Base-by-base conservation (phyloP, 2,329 filamentous ascomycete genomes). In the Diatrype stigma region DNA sequence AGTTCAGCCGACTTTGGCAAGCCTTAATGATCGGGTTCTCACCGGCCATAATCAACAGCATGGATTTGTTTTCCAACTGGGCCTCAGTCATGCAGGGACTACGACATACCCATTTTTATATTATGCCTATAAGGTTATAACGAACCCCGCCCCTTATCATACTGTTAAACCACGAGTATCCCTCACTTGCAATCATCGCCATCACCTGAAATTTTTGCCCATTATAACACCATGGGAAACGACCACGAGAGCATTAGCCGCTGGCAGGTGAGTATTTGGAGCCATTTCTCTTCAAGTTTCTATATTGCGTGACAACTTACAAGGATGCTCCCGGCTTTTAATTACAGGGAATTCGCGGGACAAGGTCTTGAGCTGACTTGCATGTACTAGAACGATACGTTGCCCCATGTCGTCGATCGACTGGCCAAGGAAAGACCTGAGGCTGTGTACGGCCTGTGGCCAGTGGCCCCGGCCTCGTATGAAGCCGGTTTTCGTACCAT, bases 351-450 rank as follows among this genome's bases (percentile, higher is more conserved):
- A 22, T 21, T 10, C 38, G 38, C 26, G 6, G 10, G 6, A 30
- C 5, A 30, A 5, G 10, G 10, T 5, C 10, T 30, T 10, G 16
- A 16, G 6, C 34, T 37, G 16, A 17, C 12, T 37, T 7, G 6
- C 34, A 16, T 37, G n/a, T 53, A 53, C 47, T 23, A 58, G 52
- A 30, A 53, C 51, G 56, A 61, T 26, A 56, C 71, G 10, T 44
- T 70, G 19, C 68, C 69, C 2, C 55, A 67, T 28, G 58, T 70
- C 1, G 59, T 72, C 0, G 70, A 71, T 47, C 59, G 66, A 19
- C 57, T 67, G 19, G 68, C 69, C 6, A 45, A 49, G 6, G 50
- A 63, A 2, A 59, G 53, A 10, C 67, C 68, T 2, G 49, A 67
- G 22, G 54, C 53, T 6, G 38, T 60, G 1, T 71, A 68, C 42